A percentile compares a stretch with the other conserved stretches of the same genome.
Conservation (phyloP, 2,329 filamentous ascomycete species). For the Aureobasidium sp. region DNA sequence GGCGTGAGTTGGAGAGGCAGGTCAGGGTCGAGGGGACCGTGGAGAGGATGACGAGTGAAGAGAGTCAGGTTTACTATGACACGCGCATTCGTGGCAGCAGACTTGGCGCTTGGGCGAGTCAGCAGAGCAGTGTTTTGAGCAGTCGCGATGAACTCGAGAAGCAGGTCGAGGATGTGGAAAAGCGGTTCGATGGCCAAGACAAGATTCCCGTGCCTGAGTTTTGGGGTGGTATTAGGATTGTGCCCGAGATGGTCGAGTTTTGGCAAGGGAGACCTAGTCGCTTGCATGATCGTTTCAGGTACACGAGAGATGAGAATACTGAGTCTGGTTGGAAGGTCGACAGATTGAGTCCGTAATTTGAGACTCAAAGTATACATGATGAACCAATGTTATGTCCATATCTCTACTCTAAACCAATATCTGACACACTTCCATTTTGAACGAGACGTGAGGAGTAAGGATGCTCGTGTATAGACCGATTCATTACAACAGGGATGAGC, state of each 20-base stretch:
- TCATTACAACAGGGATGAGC: no score
- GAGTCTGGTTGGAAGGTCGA: constrained; percentile 57
- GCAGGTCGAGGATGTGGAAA: constrained; percentile 70
- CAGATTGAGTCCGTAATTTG: constrained; percentile 60
- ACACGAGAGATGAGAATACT: constrained; percentile 52
- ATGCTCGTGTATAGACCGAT: no score
- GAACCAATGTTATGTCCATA: no score
- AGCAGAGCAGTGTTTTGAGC: constrained; percentile 70
- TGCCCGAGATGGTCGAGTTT: constrained; percentile 85
- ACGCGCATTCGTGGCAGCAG: constrained; percentile 69
- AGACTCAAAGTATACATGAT: no score
- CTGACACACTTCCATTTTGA: no score
- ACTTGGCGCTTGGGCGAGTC: constrained; percentile 88
- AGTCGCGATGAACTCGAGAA: constrained; percentile 67
- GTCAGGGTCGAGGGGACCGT: constrained; percentile 78
- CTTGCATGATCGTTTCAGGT: constrained; percentile 89
- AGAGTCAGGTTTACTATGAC: constrained; percentile 62
- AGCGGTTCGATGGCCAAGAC: constrained; percentile 65
- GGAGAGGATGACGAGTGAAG: constrained; percentile 58
- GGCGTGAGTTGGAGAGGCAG: constrained; percentile 79
- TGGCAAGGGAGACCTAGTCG: constrained; percentile 89
- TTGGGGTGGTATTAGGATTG: constrained; percentile 84
- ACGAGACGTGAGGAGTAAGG: no score
- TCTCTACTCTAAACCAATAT: no score
- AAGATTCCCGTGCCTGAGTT: constrained; percentile 86